phyloP scores from a whole-genome alignment of 306 rosid genomes.

The Cucumis cinereus region DNA sequence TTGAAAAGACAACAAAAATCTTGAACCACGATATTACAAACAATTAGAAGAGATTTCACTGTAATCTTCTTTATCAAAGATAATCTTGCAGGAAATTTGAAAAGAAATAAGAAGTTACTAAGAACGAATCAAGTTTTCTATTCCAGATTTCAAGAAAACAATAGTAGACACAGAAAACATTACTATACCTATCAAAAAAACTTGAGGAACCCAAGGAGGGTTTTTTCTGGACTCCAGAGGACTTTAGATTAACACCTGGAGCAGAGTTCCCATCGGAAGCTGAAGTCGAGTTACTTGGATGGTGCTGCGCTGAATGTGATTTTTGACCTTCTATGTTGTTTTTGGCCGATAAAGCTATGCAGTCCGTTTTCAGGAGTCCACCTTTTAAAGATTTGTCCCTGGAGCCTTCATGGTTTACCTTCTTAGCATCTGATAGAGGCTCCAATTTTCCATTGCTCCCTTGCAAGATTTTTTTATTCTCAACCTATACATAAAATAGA shows the following conservation, averaged over 20 bases:
- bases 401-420: constrained; percentile 19
- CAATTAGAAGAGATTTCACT: background rate
- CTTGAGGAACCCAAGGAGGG: constrained; percentile 33
- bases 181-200: constrained; percentile 68
- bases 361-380: constrained; percentile 21
- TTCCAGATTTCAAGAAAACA: background rate
- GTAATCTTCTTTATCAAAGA: background rate
- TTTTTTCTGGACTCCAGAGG: constrained; percentile 30
- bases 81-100: background rate
- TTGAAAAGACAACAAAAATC: background rate
- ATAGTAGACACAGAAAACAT: constrained; percentile 4
- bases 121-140: background rate
- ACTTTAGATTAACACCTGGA: constrained; percentile 16
- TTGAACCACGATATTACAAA: background rate
- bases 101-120: background rate
- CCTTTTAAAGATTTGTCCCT: constrained; percentile 15
- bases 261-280: constrained; percentile 16
- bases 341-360: constrained; percentile 14
- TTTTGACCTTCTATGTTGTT: constrained; percentile 23
- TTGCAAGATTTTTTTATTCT: constrained; percentile 72
- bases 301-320: constrained; percentile 15
- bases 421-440: constrained; percentile 25
- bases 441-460: constrained; percentile 28
- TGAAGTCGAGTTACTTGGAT: constrained; percentile 23
- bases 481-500: constrained; percentile 42